Base-by-base conservation (phyloP, 2,329 filamentous ascomycete genomes). In the Aspergillus udagawae region DNA sequence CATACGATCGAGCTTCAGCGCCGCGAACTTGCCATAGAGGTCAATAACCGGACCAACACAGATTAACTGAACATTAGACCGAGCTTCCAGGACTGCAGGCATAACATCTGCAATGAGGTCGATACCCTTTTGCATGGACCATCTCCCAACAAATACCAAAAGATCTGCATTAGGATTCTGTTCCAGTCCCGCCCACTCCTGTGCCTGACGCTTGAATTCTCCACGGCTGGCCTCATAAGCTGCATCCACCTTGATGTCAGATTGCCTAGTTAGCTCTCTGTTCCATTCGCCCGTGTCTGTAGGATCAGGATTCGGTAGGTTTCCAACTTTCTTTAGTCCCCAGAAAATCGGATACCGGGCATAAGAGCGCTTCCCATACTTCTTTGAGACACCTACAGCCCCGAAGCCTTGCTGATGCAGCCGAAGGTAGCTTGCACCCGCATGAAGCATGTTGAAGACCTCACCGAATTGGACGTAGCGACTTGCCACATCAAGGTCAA, bases 331-430 rank as follows among this genome's bases (percentile, higher is more conserved):
- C 63, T 82, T 82, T 54, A 87, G 70, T 55, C 84, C 83, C 86
- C 86, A 88, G 73, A 89, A 87, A 58, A 88, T 88, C 2, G 86
- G 86, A 67, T 88, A 88, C 48, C 86, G 79, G 50, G 85, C 84
- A 67, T 83, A 86, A 2, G 84, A 85, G 20, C 86, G 82, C 66
- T 86, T 85, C 17, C 86, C 86, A 62, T 88, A 88, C 69, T 88
- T 88, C 63, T 84, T 85, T 1, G 83, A 86, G 1, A 88, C 86
- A 63, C 86, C 86, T 32, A 88, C 86, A 14, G 86, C 85, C 54
- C 86, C 86, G 56, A 86, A 88, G 2, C 86, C 86, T 63, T 85
- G 82, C 64, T 89, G 86, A 63, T 88, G 85, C 21, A 88, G 76
- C 57, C 86, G 82, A 9, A 89, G 78, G 62, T 88, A 87, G 61